Percentiles rank a stretch among this genome's conserved stretches.
Evolutionary conservation across 495 filamentous ascomycete species (phyloP).

Genomic region (Penicillium herquei): DNA sequence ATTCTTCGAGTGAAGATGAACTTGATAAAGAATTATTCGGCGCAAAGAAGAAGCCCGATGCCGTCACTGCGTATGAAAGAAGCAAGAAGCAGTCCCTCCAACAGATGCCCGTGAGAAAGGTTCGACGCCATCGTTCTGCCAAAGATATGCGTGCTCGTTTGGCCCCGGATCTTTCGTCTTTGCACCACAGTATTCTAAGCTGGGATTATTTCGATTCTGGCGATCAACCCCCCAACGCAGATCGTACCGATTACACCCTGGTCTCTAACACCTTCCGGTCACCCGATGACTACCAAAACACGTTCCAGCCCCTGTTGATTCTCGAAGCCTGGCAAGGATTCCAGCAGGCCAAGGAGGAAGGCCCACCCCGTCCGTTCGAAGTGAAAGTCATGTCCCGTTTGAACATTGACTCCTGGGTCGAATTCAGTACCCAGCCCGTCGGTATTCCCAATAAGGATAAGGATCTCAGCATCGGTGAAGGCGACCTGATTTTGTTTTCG

Average conservation of each 20-base stretch:
- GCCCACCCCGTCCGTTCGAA: conserved; percentile 71
- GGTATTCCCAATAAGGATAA: conserved; percentile 66
- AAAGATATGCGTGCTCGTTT: conserved; percentile 94
- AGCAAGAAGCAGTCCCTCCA: conserved; percentile 51
- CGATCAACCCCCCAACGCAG: conserved; percentile 72
- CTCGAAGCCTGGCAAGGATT: conserved; percentile 97
- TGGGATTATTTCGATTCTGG: conserved; percentile 93
- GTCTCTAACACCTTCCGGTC: conserved; percentile 76
- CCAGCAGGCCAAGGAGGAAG: conserved; percentile 84
- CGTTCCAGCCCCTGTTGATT: conserved; percentile 86
- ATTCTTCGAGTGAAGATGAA: conserved; percentile 69
- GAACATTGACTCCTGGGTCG: conserved; percentile 88
- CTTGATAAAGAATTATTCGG: conserved; percentile 62
- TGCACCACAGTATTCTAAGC: conserved; percentile 81
- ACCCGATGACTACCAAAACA: conserved; percentile 76
- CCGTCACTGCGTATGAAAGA: conserved; percentile 53
- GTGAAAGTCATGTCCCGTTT: conserved; percentile 82
- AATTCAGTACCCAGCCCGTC: conserved; percentile 81
- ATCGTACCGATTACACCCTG: conserved; percentile 63
- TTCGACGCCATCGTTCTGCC: conserved; percentile 68
- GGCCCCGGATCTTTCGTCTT: conserved; percentile 78
- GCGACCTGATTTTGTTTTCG: conserved; percentile 85
- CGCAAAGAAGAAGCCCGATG: conserved; percentile 46
- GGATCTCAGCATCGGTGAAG: conserved; percentile 72
- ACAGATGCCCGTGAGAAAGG: conserved; percentile 74